Percentiles rank a stretch among this genome's conserved stretches.
These are phyloP conservation scores for Carpinus fangiana DNA, from an alignment of 306 rosid species.

Conservation along the genomic window DNA sequence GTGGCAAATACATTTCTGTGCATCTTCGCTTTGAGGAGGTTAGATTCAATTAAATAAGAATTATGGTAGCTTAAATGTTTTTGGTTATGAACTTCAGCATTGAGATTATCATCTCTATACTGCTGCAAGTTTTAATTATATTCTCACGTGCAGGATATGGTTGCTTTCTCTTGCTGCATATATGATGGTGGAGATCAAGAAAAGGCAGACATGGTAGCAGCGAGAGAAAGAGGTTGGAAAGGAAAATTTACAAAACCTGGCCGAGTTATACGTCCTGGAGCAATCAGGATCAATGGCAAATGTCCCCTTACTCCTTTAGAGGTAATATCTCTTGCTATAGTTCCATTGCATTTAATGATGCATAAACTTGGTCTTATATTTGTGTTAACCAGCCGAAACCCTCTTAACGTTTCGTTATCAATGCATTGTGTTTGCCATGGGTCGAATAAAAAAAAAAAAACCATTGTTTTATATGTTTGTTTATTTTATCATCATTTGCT, in stretches of 20 bases:
- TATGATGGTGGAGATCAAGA: slow-evolving; percentile 88
- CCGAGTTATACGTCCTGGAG: slow-evolving; percentile 94
- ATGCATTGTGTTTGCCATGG: not conserved
- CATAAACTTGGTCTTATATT: not conserved
- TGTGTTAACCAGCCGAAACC: too few species aligned
- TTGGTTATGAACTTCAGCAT: slow-evolving; percentile 12
- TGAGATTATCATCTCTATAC: slow-evolving; percentile 17
- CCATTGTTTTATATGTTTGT: not conserved
- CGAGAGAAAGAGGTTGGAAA: slow-evolving; percentile 98
- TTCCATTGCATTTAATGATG: not conserved
- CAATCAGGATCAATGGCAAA: slow-evolving; percentile 89
- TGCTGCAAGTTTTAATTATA: slow-evolving; percentile 27
- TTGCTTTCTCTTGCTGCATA: slow-evolving; percentile 96
- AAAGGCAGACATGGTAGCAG: slow-evolving; percentile 78
- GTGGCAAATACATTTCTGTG: slow-evolving; percentile 88
- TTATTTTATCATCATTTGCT: not conserved
- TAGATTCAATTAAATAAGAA: slow-evolving; percentile 20
- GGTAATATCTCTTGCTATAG: slow-evolving; percentile 39
- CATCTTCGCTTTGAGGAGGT: slow-evolving; percentile 99
- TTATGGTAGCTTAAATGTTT: slow-evolving; percentile 18
- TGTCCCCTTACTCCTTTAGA: slow-evolving; percentile 98
- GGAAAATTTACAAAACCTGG: slow-evolving; percentile 98
- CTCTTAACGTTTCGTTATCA: not conserved
- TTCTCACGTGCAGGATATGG: slow-evolving; percentile 80
- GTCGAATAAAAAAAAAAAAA: not conserved